Evolutionary conservation across 768 basidiomycete species (phyloP), one percentile per base, ranked within the genome.

Genomic region (Lentinula raphanica): DNA sequence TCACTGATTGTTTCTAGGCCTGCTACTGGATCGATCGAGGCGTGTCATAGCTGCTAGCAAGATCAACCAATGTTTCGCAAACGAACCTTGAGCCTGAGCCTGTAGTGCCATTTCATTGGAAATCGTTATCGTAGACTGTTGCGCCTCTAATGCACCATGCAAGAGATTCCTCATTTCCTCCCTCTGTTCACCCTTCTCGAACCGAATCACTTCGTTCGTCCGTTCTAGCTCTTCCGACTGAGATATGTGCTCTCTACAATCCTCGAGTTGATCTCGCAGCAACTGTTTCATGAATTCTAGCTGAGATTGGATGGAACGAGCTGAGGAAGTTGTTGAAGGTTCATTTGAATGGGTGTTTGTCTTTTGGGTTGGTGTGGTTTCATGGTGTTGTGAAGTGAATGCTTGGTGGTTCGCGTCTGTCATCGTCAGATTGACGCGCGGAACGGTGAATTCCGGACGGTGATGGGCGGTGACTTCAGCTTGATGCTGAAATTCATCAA

Each of bases 21-120:
- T 27, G 28, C 28, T n/a, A 17, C 54, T 56, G 54, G 11, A 25
- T 8, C 15, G 19, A 11, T 15, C 25, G 28, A 21, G 23, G 35
- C 23, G 12, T 25, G 1, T 7, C 23, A 27, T 11, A 35, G 13
- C n/a, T n/a, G n/a, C n/a, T 19, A 15, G 38, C 13, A 27, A 25
- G 15, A 15, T 35, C 6, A 23, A 53, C 11, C 25, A 4, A 28
- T 21, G 29, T 5, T 45, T 21, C 32, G 32, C 32, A 51, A 51
- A 53, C 51, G 51, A 53, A 53, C 51, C 23, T 53, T 39, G 29
- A 53, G 51, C 36, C 15, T 36, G 23, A 25, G 38, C n/a, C n/a
- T n/a, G n/a, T n/a, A n/a, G n/a, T n/a, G n/a, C 51, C 36, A 28
- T 21, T 12, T 53, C 51, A 23, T 32, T 7, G 36, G 35, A 38